Base-by-base conservation (phyloP, 805 yeast species). In the Saccharomycopsis microspora region DNA sequence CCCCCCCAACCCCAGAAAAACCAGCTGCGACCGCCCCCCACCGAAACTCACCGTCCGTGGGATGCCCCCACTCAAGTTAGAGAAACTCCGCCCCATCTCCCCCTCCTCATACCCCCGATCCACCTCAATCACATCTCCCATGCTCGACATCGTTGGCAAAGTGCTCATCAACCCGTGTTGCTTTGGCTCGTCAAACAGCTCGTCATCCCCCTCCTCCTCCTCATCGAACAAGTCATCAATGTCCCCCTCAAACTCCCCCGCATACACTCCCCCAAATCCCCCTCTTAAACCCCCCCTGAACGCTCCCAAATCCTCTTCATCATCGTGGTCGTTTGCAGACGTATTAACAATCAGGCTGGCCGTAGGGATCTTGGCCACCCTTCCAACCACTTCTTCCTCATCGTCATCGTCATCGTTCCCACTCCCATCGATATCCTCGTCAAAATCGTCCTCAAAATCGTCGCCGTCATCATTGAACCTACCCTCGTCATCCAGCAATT, bases 161-260 rank as follows among this genome's bases (percentile, higher is more conserved):
- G 54, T 49, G 32, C 54, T 51, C 54, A 51, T 51, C 3, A 51
- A 35, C 5, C 52, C 54, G 36, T 51, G 54, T 40, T 51, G 54
- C 36, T 46, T 48, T 7, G 54, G 54, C 39, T 51, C 54, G 39
- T 51, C 54, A 46, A 51, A 51, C n/a, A 50, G 46, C 28, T 41
- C 50, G 27, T 48, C 50, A 34, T 51, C 54, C 4, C 41, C 46
- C 32, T 32, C 39, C 8, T 44, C 48, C 40, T 51, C 55, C 5
- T 57, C 57, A 7, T 44, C 49, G 11, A 47, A 49, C 27, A 31
- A 46, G 10, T 46, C 51, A 19, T 51, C 45, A 8, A 36, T 42
- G 8, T 43, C 50, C 11, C 51, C 46, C 29, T 32, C 41, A 8
- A 43, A 40, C 5, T 54, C 52, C 4, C 43, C 45, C 3, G 53